Evolutionary conservation across 1,139 yeast species (phyloP).

Genomic region (Kodamaea sp.): DNA sequence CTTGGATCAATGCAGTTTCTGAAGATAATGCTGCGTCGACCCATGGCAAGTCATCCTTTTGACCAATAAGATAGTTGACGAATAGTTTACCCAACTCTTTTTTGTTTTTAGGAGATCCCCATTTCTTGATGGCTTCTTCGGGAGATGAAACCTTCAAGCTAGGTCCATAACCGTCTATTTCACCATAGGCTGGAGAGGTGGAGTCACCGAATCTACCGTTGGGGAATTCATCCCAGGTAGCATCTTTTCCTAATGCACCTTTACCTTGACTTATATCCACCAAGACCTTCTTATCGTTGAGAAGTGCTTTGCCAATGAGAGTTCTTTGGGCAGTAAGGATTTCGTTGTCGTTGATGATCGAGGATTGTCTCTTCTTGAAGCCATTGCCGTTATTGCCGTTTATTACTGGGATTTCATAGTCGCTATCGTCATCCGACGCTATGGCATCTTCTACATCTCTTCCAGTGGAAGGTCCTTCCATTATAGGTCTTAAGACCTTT

Average conservation of each 20-base stretch:
- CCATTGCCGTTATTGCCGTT: slow-evolving; percentile 15
- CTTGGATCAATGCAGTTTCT: slow-evolving; percentile 92
- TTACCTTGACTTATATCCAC: slow-evolving; percentile 82
- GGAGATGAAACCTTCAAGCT: slow-evolving; percentile 70
- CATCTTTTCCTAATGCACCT: slow-evolving; percentile 85
- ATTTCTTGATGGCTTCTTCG: slow-evolving; percentile 66
- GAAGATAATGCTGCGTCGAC: slow-evolving; percentile 81
- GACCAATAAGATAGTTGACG: slow-evolving; percentile 71
- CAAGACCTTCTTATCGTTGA: slow-evolving; percentile 50
- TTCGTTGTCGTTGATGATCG: slow-evolving; percentile 47
- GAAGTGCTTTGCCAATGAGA: slow-evolving; percentile 27
- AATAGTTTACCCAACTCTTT: slow-evolving; percentile 70
- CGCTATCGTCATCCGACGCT: slow-evolving; percentile 34
- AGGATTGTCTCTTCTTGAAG: slow-evolving; percentile 43
- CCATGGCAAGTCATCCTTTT: slow-evolving; percentile 85
- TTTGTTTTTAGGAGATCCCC: slow-evolving; percentile 79
- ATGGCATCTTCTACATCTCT: slow-evolving; percentile 32
- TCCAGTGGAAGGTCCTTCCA: slow-evolving; percentile 17
- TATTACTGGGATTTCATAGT: slow-evolving; percentile 1
- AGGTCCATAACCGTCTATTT: slow-evolving; percentile 96
- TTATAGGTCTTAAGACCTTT: slow-evolving; percentile 38
- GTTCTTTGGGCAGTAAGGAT: slow-evolving; percentile 33
- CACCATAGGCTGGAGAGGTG: slow-evolving; percentile 96
- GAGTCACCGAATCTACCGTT: slow-evolving; percentile 98
- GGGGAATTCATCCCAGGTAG: slow-evolving; percentile 98